Evolutionary conservation across 2,329 filamentous ascomycete species (phyloP), one percentile per base, ranked within the genome.

Genomic region (Aspergillus uvarum): DNA sequence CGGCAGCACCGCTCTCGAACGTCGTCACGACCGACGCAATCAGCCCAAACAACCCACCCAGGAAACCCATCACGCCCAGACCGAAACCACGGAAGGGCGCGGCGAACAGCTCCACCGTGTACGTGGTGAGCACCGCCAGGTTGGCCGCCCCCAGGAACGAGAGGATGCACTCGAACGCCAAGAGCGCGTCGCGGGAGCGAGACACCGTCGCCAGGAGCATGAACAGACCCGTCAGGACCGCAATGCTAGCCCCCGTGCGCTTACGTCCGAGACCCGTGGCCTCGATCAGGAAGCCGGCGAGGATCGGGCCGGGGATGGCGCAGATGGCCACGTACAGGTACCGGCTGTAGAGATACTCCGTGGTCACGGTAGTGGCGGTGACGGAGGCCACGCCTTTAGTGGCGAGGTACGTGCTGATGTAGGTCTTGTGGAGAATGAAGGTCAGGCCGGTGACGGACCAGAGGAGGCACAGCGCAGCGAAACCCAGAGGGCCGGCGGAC

Each of bases 361-460:
- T 65, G 22, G 59, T 55, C 19, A 63, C 65, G 7, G 59, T 59
- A 4, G 44, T 55, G 2, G 66, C 38, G 5, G 51, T 63, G 5
- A 66, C 47, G 4, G 64, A 51, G 1, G 24, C 6, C 2, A 68
- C 59, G 7, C 58, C 60, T 14, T 60, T 44, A 0, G 31, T 47
- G 11, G 54, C 44, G n/a, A 64, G 59, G 21, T 67, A 67, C 38
- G 56, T 59, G 47, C 44, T 57, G 48, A 67, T 48, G 42, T 62
- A 67, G n/a, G 55, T 64, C 44, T 61, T 59, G 50, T 67, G 62
- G 8, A 68, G 60, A 10, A 63, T 48, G 14, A 67, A 68, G 1
- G 55, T 67, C 7, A 68, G 44, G 2, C 66, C 66, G 10, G 61
- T 63, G 1, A 56, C 24, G 12, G 49, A 47, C 64, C 64, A 67